A percentile compares a stretch with the other conserved stretches of the same genome.
phyloP scores from a whole-genome alignment of 1,284 basidiomycete genomes.

The Tilletia indica region DNA sequence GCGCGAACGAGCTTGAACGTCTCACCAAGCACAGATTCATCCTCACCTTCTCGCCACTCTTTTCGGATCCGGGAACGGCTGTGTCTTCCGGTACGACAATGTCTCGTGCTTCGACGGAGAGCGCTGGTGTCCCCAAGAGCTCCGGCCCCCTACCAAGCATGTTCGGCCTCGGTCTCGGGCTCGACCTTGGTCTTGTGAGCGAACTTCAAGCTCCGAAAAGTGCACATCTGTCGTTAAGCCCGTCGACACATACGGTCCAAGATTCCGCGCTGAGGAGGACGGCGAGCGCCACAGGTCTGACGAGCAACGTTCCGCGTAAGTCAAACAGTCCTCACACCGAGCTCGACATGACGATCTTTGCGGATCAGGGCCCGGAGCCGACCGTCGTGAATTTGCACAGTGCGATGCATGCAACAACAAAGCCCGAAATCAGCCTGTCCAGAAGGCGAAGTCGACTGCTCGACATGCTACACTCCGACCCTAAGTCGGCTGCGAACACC shows the following conservation, averaged over 20 bases:
- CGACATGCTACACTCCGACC: background rate
- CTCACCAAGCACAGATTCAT: background rate
- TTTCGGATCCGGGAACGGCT: conserved; percentile 6
- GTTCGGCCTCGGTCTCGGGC: background rate
- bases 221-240: background rate
- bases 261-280: background rate
- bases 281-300: background rate
- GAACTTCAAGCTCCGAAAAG: background rate
- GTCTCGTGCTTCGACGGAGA: conserved; percentile 13
- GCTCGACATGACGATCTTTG: conserved; percentile 9
- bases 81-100: conserved; percentile 6
- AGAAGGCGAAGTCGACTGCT: background rate
- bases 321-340: conserved; percentile 3
- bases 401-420: background rate
- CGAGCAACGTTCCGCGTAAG: background rate
- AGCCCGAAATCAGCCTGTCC: background rate
- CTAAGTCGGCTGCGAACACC: background rate
- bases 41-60: conserved; percentile 15
- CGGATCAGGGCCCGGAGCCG: conserved; percentile 1
- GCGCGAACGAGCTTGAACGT: background rate
- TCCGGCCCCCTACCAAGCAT: background rate
- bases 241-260: background rate
- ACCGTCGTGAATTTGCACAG: background rate
- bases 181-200: background rate
- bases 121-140: background rate